Evolutionary conservation across 2,329 filamentous ascomycete species (phyloP).

Genomic region (Corniculantispora saksenae): DNA sequence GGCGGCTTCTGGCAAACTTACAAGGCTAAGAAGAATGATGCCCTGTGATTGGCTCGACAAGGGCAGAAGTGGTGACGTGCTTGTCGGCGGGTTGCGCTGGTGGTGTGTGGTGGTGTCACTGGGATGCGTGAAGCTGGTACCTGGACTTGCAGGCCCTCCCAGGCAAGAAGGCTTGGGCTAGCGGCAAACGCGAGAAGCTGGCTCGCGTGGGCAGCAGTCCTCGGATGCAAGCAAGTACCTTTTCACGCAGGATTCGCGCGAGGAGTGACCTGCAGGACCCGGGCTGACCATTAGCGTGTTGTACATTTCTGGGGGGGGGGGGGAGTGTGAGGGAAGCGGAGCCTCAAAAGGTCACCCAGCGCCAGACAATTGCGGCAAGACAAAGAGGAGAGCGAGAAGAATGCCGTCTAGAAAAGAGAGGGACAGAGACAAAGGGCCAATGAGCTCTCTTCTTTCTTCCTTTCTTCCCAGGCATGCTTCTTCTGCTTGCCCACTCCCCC

Average conservation of each 20-base stretch:
- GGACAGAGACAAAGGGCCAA: too few relatives aligned
- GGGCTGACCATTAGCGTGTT: slow-evolving; percentile 21
- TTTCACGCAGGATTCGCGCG: slow-evolving; percentile 6
- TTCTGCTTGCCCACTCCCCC: background rate
- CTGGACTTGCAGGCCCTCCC: background rate
- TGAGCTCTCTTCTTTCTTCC: background rate
- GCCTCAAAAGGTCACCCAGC: background rate
- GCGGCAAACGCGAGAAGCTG: slow-evolving; percentile 7
- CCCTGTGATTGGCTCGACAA: background rate
- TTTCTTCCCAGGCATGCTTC: background rate
- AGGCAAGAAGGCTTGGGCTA: background rate
- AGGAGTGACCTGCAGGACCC: slow-evolving; percentile 9
- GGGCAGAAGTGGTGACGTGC: slow-evolving; percentile 9
- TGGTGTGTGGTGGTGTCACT: background rate
- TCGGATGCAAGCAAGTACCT: slow-evolving; percentile 17
- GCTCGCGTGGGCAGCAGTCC: background rate
- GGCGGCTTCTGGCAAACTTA: background rate
- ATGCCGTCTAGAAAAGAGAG: too few relatives aligned
- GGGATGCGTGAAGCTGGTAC: slow-evolving; percentile 6
- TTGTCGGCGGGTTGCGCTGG: background rate
- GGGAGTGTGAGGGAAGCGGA: too few relatives aligned
- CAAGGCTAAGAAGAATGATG: background rate
- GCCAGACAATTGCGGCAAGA: background rate
- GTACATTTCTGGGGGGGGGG: slow-evolving; percentile 19
- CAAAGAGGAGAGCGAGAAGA: background rate